Evolutionary conservation across 2,329 filamentous ascomycete species (phyloP), one percentile per base, ranked within the genome.

Genomic region (Penicillium sp.): DNA sequence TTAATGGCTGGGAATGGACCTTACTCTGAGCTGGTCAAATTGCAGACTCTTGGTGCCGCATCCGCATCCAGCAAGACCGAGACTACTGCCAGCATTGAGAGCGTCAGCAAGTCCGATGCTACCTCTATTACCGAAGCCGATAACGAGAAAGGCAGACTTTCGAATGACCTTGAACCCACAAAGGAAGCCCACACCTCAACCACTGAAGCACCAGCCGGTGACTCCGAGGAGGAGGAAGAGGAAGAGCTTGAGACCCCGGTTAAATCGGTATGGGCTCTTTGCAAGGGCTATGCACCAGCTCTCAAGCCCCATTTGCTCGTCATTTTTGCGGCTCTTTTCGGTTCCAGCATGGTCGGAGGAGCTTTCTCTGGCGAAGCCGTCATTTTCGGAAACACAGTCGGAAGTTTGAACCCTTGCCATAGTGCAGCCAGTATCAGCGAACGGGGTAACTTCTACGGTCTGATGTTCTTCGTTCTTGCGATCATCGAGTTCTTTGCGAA

Each of bases 401-500:
- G 81, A n/a, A 78, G 71, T 37, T 71, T 87, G 36, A 84, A 78
- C 55, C 78, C 80, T 1, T 86, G 83, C 69, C 76, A 81, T 37
- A 71, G 74, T 11, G 68, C 76, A 2, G 70, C 73, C 5, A 75
- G 73, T 11, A 84, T 86, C 43, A 73, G 76, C 5, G 77, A 74
- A 11, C 67, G 71, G 26, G 83, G 83, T 7, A 70, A 77, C 35
- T 78, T 87, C 60, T 84, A 81, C 36, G 81, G 81, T 0, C 75
- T 83, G 4, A 76, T 87, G 67, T 82, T 85, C 69, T 86, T 87
- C 65, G 78, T 85, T 61, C 75, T 87, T 4, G 84, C 82, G 1
- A 76, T 81, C 35, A 76, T 85, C 22, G 83, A 85, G 57, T 80
- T 87, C 64, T 76, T 84, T 25, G 83, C 83, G 61, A 88, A 89